Conservation (phyloP, 345 rosid species). For the Tarenaya hassleriana region DNA sequence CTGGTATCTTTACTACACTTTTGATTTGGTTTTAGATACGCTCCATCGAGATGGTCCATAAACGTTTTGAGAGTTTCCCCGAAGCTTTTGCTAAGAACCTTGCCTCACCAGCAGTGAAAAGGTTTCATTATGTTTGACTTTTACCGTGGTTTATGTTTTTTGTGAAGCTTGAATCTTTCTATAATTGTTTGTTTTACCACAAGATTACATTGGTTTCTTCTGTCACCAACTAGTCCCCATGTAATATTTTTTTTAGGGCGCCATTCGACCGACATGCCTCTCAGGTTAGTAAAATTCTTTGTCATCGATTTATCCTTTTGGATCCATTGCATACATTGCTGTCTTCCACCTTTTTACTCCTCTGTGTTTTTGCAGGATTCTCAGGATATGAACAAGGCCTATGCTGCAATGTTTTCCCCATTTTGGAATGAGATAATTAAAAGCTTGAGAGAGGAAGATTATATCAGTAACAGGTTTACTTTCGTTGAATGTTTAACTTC, state of each 20-base stretch:
- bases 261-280: slow-evolving; percentile 49
- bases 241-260: slow-evolving; percentile 40
- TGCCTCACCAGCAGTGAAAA: slow-evolving; percentile 51
- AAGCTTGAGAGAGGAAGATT: slow-evolving; percentile 97
- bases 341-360: too few species aligned
- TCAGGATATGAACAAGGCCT: slow-evolving; percentile 56
- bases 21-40: slow-evolving; percentile 54
- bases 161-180: not conserved
- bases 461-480: slow-evolving; percentile 71
- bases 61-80: slow-evolving; percentile 98
- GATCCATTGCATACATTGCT: slow-evolving; percentile 11
- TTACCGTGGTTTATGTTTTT: slow-evolving; percentile 1
- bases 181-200: not conserved
- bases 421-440: slow-evolving; percentile 98
- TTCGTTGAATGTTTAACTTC: slow-evolving; percentile 11
- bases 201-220: slow-evolving; percentile 1
- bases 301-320: slow-evolving; percentile 1
- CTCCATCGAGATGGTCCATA: slow-evolving; percentile 87
- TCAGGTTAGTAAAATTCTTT: slow-evolving; percentile 46
- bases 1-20: slow-evolving; percentile 16
- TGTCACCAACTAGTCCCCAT: slow-evolving; percentile 13
- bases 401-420: slow-evolving; percentile 91
- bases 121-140: slow-evolving; percentile 35
- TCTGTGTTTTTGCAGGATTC: slow-evolving; percentile 47
- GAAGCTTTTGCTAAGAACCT: slow-evolving; percentile 83